Percentiles rank a stretch among this genome's conserved stretches.
Conservation (phyloP, 1,284 basidiomycete genomes). For the Pseudozyma tsukubaensis region DNA sequence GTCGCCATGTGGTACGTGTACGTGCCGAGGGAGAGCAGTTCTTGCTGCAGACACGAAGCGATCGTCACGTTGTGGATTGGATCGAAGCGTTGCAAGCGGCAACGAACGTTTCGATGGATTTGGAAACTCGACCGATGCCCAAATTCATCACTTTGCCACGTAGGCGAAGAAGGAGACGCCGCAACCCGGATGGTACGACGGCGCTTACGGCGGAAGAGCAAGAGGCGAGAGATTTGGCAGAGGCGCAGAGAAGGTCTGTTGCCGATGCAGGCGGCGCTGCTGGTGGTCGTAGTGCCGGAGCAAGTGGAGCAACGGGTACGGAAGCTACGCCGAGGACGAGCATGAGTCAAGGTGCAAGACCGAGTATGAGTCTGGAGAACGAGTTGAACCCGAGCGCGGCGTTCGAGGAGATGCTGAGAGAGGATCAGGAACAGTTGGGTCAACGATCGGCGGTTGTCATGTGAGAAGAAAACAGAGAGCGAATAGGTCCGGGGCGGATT, state of each 20-base stretch:
- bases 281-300: constrained; percentile 4
- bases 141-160: constrained; percentile 68
- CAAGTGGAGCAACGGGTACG: not conserved
- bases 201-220: constrained; percentile 36
- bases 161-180: constrained; percentile 57
- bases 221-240: constrained; percentile 58
- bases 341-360: constrained; percentile 20
- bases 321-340: constrained; percentile 26
- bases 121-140: constrained; percentile 79
- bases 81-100: constrained; percentile 96
- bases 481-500: not conserved
- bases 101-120: constrained; percentile 89
- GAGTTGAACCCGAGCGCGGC: constrained; percentile 52
- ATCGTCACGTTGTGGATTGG: constrained; percentile 89
- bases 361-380: constrained; percentile 44
- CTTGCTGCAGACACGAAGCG: constrained; percentile 87
- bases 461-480: constrained; percentile 4
- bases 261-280: constrained; percentile 39
- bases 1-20: constrained; percentile 93
- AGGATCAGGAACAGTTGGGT: constrained; percentile 46
- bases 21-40: constrained; percentile 96
- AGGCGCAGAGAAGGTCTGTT: constrained; percentile 61
- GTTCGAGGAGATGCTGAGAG: constrained; percentile 61
- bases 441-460: constrained; percentile 36
- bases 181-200: constrained; percentile 41